Base-by-base conservation (phyloP, 2,329 filamentous ascomycete genomes). In the Diaporthe batatas region DNA sequence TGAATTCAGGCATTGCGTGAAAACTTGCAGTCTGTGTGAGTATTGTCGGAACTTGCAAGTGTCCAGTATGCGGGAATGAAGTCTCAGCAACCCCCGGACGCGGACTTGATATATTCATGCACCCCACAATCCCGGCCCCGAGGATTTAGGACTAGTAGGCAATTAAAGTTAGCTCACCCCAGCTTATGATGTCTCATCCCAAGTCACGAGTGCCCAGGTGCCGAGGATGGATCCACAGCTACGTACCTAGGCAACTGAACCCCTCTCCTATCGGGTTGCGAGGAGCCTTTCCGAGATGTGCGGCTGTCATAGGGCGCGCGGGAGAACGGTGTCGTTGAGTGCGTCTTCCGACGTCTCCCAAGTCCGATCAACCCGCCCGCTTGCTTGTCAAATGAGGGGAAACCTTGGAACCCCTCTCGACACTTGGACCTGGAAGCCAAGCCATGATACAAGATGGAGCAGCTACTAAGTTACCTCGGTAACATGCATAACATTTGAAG, bases 331-430 rank as follows among this genome's bases (percentile, higher is more conserved):
- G 14, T n/a, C 44, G 36, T 36, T 51, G 21, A 29, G 11, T 18
- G 16, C 36, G 21, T 51, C 34, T 36, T 11, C n/a, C 47, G n/a
- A 25, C 7, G 21, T 25, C 8, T 36, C 3, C 29, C 62, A 36
- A 23, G 29, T 11, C 44, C 25, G 62, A 39, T 51, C 44, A 65
- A 39, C 12, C 18, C 32, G 47, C 7, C 29, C 29, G 21, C 12
- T 36, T 39, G 21, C 12, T 36, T 25, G 16, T 23, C 10, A 23
- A 36, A 12, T 65, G 62, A 65, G 44, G 62, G 62, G 62, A 51
- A 65, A 51, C n/a, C n/a, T n/a, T n/a, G n/a, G n/a, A n/a, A n/a
- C 62, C 62, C 62, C 62, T 65, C 62, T 39, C 36, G 59, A 49
- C 29, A 36, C 10, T 16, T 34, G 18, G 10, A 34, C 12, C 21